Evolutionary conservation across 345 rosid species (phyloP).

Genomic region (Hirschfeldia incana): DNA sequence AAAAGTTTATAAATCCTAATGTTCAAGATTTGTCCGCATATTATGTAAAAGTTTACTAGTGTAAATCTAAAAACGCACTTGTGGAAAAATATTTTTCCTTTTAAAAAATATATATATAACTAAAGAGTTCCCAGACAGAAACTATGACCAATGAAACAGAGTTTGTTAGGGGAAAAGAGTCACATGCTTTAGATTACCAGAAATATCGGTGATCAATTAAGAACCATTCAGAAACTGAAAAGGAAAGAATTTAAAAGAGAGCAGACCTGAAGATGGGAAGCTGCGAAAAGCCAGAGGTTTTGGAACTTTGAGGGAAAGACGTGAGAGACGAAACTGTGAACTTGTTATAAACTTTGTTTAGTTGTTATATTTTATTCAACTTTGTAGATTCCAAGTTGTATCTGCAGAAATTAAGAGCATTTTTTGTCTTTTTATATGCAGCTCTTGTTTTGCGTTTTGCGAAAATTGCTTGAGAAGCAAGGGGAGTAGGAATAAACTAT

Average conservation of each 20-base stretch:
- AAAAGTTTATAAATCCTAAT: background rate
- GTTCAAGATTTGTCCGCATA: constrained; percentile 12
- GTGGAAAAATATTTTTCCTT: background rate
- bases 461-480: constrained; percentile 40
- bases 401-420: constrained; percentile 4
- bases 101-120: background rate
- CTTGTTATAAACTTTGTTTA: constrained; percentile 5
- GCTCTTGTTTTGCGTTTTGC: background rate
- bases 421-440: constrained; percentile 24
- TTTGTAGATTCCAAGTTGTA: background rate
- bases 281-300: constrained; percentile 14
- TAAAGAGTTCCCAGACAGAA: constrained; percentile 10
- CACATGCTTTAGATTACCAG: constrained; percentile 20
- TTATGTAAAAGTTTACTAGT: background rate
- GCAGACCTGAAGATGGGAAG: constrained; percentile 32
- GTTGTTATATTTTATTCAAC: background rate
- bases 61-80: background rate
- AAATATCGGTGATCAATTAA: background rate
- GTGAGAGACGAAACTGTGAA: constrained; percentile 29
- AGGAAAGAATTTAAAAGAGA: constrained; percentile 12
- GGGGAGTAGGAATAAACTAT: constrained; percentile 35
- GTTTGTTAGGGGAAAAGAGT: constrained; percentile 6
- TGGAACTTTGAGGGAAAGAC: constrained; percentile 24
- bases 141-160: constrained; percentile 28
- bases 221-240: background rate